Conservation (phyloP, 768 basidiomycete species). For the Gelatoporia subvermispora region DNA sequence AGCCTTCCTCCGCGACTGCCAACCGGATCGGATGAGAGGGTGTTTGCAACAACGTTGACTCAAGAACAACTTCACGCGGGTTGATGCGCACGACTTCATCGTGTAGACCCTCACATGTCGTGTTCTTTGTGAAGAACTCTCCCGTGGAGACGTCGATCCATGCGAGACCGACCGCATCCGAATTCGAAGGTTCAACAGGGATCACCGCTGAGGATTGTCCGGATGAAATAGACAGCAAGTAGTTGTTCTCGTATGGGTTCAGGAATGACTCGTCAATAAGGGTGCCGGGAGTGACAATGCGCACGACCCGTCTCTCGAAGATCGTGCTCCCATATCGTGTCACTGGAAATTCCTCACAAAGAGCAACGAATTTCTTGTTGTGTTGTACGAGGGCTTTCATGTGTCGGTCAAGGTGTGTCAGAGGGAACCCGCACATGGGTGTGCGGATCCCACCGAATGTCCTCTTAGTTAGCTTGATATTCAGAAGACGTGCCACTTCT, state of each 20-base stretch:
- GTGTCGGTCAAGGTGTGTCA: constrained; percentile 79
- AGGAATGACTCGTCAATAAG: constrained; percentile 89
- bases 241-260: constrained; percentile 84
- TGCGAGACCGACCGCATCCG: constrained; percentile 53
- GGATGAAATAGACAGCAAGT: constrained; percentile 64
- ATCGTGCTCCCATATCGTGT: constrained; percentile 41
- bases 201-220: not conserved
- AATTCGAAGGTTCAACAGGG: not conserved
- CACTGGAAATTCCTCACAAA: constrained; percentile 87
- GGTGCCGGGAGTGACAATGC: constrained; percentile 91
- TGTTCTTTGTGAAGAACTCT: constrained; percentile 78
- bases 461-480: constrained; percentile 78
- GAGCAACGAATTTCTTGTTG: constrained; percentile 79
- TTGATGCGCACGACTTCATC: constrained; percentile 80
- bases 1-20: constrained; percentile 49
- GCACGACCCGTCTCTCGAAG: constrained; percentile 78
- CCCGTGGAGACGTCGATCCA: constrained; percentile 96
- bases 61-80: constrained; percentile 80
- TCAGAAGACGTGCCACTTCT: constrained; percentile 69
- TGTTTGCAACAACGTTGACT: constrained; percentile 32
- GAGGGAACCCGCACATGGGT: constrained; percentile 89
- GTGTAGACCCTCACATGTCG: constrained; percentile 49
- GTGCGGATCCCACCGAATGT: constrained; percentile 67
- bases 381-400: constrained; percentile 83
- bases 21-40: constrained; percentile 42